Evolutionary conservation across 2,329 filamentous ascomycete species (phyloP).

Genomic region (Cylindrodendrum hubeiense): DNA sequence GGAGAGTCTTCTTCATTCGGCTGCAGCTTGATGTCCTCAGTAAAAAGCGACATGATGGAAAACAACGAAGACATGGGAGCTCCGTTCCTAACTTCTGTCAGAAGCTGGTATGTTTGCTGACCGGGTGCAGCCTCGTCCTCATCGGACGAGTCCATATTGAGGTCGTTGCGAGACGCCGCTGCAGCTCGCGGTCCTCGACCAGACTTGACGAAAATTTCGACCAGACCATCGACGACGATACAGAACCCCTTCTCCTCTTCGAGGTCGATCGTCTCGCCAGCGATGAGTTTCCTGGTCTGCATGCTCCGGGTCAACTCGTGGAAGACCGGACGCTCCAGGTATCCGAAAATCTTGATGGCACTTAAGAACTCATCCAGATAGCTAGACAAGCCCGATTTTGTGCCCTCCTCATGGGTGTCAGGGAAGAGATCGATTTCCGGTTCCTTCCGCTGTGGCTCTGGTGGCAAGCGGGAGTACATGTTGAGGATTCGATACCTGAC

Average conservation of each 20-base stretch:
- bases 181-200: constrained; percentile 64
- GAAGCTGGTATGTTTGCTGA: constrained; percentile 89
- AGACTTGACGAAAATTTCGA: constrained; percentile 98
- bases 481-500: constrained; percentile 96
- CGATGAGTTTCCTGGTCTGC: constrained; percentile 97
- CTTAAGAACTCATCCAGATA: constrained; percentile 98
- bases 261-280: constrained; percentile 92
- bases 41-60: constrained; percentile 96
- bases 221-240: constrained; percentile 93
- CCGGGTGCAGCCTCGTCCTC: constrained; percentile 77
- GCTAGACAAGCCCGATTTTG: constrained; percentile 92
- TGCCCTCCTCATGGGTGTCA: constrained; percentile 89
- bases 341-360: constrained; percentile 99
- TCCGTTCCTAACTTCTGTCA: constrained; percentile 98
- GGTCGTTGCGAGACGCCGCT: constrained; percentile 36
- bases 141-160: constrained; percentile 59
- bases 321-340: constrained; percentile 95
- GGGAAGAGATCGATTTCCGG: constrained; percentile 96
- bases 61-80: constrained; percentile 99
- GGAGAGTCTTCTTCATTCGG: constrained; percentile 71
- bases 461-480: constrained; percentile 94
- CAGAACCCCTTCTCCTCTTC: constrained; percentile 99
- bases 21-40: constrained; percentile 88
- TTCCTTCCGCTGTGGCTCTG: constrained; percentile 95
- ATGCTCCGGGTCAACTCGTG: constrained; percentile 97